phyloP scores from a whole-genome alignment of 1,284 basidiomycete species.

The Taiwanofungus camphoratus region DNA sequence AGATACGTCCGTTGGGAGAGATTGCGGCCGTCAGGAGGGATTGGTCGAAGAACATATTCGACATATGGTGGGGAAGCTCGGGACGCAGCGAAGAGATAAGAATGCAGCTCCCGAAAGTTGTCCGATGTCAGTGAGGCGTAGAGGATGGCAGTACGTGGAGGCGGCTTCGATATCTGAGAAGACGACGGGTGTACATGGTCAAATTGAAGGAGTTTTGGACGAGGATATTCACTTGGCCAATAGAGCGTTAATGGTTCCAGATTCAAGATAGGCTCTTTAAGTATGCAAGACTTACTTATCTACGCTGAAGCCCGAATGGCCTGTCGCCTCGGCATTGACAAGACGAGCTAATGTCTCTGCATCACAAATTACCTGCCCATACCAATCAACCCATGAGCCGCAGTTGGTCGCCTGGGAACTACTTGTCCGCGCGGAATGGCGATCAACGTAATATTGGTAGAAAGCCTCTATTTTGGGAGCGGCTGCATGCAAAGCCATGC shows the following conservation, averaged over 20 bases:
- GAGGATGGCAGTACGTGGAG: constrained; percentile 61
- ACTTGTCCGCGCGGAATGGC: constrained; percentile 22
- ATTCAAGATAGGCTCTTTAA: not conserved
- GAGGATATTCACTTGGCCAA: constrained; percentile 8
- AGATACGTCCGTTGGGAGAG: constrained; percentile 40
- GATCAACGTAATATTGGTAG: constrained; percentile 54
- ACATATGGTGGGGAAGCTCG: constrained; percentile 40
- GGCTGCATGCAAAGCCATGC: constrained; percentile 62
- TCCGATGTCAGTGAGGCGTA: constrained; percentile 59
- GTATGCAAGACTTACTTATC: constrained; percentile 21
- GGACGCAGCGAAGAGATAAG: constrained; percentile 51
- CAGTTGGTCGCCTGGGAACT: constrained; percentile 36
- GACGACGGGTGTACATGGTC: constrained; percentile 61
- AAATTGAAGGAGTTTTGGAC: constrained; percentile 55
- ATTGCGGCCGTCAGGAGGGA: constrained; percentile 35
- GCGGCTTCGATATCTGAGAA: constrained; percentile 32
- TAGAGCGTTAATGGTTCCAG: not conserved
- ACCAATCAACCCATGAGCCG: constrained; percentile 86
- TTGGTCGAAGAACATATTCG: constrained; percentile 73
- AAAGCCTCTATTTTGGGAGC: constrained; percentile 72
- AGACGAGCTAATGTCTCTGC: constrained; percentile 55
- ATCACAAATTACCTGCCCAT: constrained; percentile 72
- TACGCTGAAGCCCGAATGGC: constrained; percentile 26
- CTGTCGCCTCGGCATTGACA: constrained; percentile 51
- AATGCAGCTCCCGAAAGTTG: constrained; percentile 65